A percentile compares a stretch with the other conserved stretches of the same genome.
Evolutionary conservation across 805 yeast species (phyloP).

Genomic region (Metschnikowia reukaufii): DNA sequence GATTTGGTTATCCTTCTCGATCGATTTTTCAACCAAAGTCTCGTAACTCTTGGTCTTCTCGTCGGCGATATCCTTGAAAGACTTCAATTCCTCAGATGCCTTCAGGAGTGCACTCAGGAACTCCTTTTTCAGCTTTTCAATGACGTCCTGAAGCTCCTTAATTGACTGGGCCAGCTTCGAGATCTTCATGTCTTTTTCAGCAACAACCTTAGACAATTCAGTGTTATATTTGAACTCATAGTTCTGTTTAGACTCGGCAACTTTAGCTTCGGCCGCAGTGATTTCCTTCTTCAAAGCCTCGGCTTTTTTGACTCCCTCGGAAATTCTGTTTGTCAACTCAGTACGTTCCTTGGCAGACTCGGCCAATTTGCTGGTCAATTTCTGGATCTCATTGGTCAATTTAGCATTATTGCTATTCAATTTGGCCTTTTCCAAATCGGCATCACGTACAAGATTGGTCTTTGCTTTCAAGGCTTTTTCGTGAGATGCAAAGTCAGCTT

Average conservation of each 20-base stretch:
- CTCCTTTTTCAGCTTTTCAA: slow-evolving; percentile 9
- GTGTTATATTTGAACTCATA: slow-evolving; percentile 27
- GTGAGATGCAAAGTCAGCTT: slow-evolving; percentile 1
- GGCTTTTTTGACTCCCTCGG: slow-evolving; percentile 1
- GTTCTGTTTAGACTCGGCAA: slow-evolving; percentile 15
- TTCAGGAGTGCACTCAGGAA: slow-evolving; percentile 8
- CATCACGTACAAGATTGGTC: neutral
- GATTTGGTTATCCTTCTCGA: slow-evolving; percentile 6
- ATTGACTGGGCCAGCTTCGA: slow-evolving; percentile 2
- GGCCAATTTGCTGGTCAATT: slow-evolving; percentile 3
- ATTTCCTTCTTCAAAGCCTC: slow-evolving; percentile 9
- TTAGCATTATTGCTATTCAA: slow-evolving; percentile 1
- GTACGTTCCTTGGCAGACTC: slow-evolving; percentile 1
- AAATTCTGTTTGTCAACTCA: neutral
- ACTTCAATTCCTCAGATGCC: slow-evolving; percentile 3
- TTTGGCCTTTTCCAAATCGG: slow-evolving; percentile 5
- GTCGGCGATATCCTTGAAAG: slow-evolving; percentile 4
- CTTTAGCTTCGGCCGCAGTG: slow-evolving; percentile 7
- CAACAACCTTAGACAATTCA: slow-evolving; percentile 25
- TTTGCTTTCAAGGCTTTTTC: slow-evolving; percentile 3
- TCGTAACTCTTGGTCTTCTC: slow-evolving; percentile 4
- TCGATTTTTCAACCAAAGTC: slow-evolving; percentile 6
- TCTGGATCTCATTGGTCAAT: slow-evolving; percentile 5
- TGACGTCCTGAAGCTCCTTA: slow-evolving; percentile 2
- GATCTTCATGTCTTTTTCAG: slow-evolving; percentile 22